Conservation (phyloP, 73 alveolate species). For the Durusdinium trenchii region DNA sequence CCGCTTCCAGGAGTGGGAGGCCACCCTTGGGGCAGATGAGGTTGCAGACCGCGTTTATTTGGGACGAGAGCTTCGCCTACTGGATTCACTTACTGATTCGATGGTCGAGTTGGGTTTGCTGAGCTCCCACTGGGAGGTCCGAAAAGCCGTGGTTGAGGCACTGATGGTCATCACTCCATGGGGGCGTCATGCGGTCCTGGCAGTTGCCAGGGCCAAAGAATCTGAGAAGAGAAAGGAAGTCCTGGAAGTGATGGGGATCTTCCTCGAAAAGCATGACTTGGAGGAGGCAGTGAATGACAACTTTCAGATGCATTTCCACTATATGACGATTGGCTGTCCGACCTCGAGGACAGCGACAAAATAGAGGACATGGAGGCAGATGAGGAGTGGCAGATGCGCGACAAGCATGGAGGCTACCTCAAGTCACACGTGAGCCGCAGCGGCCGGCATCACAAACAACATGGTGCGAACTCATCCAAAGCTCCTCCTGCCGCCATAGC, state of each 20-base stretch:
- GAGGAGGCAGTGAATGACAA: neutral
- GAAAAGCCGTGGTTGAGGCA: constrained; percentile 40
- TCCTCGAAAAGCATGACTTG: neutral
- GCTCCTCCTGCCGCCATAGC: constrained; percentile 13
- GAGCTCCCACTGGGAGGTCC: constrained; percentile 33
- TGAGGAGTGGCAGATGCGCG: neutral
- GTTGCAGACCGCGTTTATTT: neutral
- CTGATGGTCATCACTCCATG: neutral
- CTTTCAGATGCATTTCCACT: neutral
- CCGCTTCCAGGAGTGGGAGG: constrained; percentile 46
- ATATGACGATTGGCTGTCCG: neutral
- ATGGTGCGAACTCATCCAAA: constrained; percentile 23
- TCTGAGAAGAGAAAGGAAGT: constrained; percentile 12
- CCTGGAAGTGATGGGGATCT: constrained; percentile 16
- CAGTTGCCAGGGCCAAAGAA: neutral
- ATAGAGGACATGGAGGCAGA: neutral
- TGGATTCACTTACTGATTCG: neutral
- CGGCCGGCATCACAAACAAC: constrained; percentile 35
- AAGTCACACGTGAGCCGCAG: constrained; percentile 68
- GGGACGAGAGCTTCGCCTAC: neutral
- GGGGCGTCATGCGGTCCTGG: neutral
- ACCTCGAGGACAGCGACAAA: neutral
- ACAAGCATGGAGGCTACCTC: constrained; percentile 35
- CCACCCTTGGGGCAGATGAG: too few species aligned
- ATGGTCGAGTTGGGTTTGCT: constrained; percentile 32